Evolutionary conservation across 2,329 filamentous ascomycete species (phyloP).

Genomic region (Ascochyta lentis): DNA sequence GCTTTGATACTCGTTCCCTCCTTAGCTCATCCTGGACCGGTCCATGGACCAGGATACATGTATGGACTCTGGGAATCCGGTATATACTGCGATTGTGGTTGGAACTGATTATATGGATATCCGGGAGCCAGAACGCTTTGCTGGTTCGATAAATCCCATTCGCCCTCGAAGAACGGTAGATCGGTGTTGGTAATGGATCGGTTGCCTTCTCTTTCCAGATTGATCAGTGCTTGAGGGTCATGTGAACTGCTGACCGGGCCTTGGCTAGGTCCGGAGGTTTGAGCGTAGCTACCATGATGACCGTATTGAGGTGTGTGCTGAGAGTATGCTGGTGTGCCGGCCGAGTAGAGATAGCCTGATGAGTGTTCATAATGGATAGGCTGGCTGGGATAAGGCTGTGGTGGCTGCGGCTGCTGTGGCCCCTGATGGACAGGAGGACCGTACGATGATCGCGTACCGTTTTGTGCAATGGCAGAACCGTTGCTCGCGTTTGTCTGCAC

Average conservation of each 20-base stretch:
- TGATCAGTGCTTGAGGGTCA: not conserved
- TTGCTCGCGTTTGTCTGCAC: not conserved
- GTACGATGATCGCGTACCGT: not conserved
- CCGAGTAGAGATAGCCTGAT: not conserved
- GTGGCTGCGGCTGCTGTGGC: constrained; percentile 2
- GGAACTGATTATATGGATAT: not conserved
- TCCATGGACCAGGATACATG: not conserved
- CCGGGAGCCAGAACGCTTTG: not conserved
- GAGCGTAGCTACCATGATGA: not conserved
- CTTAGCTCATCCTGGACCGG: not conserved
- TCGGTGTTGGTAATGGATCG: not conserved
- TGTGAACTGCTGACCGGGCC: not conserved
- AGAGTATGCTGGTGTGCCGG: not conserved
- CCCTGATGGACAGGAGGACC: not conserved
- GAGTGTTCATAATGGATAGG: not conserved
- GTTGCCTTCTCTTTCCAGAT: constrained; percentile 7
- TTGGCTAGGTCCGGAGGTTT: not conserved
- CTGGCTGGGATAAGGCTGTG: constrained; percentile 4
- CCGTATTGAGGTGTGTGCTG: constrained; percentile 1
- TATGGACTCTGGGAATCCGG: not conserved
- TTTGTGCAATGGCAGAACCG: not conserved
- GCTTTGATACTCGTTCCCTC: not conserved
- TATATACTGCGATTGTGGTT: not conserved
- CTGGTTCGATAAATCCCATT: not conserved
- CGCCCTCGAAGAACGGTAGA: not conserved